Percentiles rank a stretch among this genome's conserved stretches.
Evolutionary conservation across 2,329 filamentous ascomycete genomes (phyloP).

Genomic region (Fusarium tjaetaba): DNA sequence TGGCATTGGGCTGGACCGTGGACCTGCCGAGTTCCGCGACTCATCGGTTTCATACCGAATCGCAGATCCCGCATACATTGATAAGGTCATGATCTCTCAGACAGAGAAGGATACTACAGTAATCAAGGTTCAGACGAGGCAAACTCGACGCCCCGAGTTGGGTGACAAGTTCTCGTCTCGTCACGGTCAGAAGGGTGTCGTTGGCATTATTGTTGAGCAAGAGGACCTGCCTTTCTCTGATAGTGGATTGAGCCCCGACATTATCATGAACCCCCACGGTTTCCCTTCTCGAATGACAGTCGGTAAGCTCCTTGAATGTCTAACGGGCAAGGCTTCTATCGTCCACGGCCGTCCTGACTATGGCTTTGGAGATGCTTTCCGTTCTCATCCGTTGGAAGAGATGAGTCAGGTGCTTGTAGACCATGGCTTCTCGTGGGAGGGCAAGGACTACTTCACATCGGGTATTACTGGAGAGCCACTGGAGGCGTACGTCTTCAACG

Average conservation of each 20-base stretch:
- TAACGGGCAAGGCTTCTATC: conserved; percentile 93
- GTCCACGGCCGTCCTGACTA: conserved; percentile 87
- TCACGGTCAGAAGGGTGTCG: conserved; percentile 97
- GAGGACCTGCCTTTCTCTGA: conserved; percentile 98
- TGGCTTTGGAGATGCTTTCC: conserved; percentile 82
- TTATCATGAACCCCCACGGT: conserved; percentile 99
- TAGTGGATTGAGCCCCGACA: conserved; percentile 89
- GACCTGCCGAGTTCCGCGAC: conserved; percentile 71
- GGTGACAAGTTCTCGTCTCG: conserved; percentile 99
- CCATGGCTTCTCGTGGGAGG: conserved; percentile 94
- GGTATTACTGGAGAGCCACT: conserved; percentile 95
- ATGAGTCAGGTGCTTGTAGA: conserved; percentile 88
- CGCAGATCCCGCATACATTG: conserved; percentile 86
- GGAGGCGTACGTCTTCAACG: conserved; percentile 97
- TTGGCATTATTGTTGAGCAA: conserved; percentile 95
- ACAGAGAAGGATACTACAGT: conserved; percentile 87
- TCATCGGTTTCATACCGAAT: conserved; percentile 82
- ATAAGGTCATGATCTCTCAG: conserved; percentile 94
- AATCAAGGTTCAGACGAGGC: conserved; percentile 95
- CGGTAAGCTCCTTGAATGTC: conserved; percentile 94
- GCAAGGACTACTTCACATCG: conserved; percentile 95
- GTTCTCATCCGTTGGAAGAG: conserved; percentile 84
- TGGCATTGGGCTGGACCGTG: conserved; percentile 74
- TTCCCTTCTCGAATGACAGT: conserved; percentile 99
- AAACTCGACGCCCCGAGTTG: conserved; percentile 92